A percentile compares a stretch with the other conserved stretches of the same genome.
phyloP scores from a whole-genome alignment of 139 green algal genomes.

The Chlorella vulgaris region DNA sequence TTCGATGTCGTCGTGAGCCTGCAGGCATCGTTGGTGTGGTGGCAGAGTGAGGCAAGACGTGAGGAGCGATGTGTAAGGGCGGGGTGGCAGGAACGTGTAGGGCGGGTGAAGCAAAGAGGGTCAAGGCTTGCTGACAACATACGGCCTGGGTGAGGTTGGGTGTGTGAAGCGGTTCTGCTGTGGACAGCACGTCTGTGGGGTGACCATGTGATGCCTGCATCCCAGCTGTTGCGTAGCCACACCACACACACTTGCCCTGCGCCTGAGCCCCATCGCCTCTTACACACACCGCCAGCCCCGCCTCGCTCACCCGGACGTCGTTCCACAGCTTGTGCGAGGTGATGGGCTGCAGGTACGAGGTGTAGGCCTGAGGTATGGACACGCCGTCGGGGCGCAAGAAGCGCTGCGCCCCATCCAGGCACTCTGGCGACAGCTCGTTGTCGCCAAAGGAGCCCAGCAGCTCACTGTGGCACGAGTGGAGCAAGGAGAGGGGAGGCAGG shows the following conservation, averaged over 20 bases:
- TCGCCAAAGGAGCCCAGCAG: conserved; percentile 97
- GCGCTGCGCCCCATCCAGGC: conserved; percentile 87
- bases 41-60: neutral
- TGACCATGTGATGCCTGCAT: too few species aligned
- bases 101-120: too few species aligned
- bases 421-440: conserved; percentile 98
- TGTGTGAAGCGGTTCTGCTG: too few species aligned
- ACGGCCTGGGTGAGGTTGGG: too few species aligned
- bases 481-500: neutral
- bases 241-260: neutral
- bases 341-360: conserved; percentile 79
- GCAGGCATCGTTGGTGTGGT: neutral
- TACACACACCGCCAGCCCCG: neutral
- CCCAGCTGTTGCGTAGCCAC: neutral
- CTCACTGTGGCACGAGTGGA: conserved; percentile 57
- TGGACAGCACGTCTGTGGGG: too few species aligned
- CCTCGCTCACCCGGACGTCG: conserved; percentile 51
- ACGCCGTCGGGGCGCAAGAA: conserved; percentile 85
- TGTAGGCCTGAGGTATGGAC: conserved; percentile 84
- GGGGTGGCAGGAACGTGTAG: too few species aligned
- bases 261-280: neutral
- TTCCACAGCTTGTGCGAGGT: conserved; percentile 86
- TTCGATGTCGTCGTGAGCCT: conserved; percentile 80
- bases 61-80: too few species aligned
- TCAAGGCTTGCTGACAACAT: too few species aligned